These are phyloP conservation scores for Paraleonurus japonicus DNA, from an alignment of 257 asterid genomes.

Conservation along the genomic window DNA sequence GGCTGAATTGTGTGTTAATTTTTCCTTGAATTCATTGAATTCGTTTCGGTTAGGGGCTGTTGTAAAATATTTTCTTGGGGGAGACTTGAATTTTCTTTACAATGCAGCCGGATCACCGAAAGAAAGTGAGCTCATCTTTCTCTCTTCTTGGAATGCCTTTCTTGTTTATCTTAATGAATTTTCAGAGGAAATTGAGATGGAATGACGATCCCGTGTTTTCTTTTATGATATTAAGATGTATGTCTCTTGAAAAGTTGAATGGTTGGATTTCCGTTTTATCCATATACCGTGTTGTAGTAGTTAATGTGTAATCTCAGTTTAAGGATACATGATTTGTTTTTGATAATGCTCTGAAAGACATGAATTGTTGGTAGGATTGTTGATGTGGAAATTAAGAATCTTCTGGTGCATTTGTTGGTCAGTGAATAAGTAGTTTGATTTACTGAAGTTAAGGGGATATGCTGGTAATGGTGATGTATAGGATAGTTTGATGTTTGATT, in stretches of 20 bases:
- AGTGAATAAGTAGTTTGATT: background rate
- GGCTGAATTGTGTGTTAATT: constrained; percentile 43
- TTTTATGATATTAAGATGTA: background rate
- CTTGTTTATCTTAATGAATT: background rate
- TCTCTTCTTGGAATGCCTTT: background rate
- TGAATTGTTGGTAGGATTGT: constrained; percentile 19
- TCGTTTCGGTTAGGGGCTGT: constrained; percentile 19
- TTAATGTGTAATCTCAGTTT: background rate
- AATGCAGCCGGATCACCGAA: constrained; percentile 80
- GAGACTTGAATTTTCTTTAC: constrained; percentile 23
- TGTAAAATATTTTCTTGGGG: constrained; percentile 24
- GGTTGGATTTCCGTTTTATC: background rate
- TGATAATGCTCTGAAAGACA: background rate
- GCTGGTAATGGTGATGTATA: constrained; percentile 13
- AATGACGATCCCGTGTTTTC: background rate
- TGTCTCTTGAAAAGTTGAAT: background rate
- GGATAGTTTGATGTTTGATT: background rate
- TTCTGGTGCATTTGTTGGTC: constrained; percentile 22
- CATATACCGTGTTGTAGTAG: too few species aligned
- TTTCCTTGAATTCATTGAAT: constrained; percentile 1
- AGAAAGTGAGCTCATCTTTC: constrained; percentile 55
- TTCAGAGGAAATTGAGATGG: background rate
- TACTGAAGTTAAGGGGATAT: constrained; percentile 3
- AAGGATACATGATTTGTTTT: background rate
- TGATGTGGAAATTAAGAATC: background rate